Conservation (phyloP, 768 basidiomycete genomes). For the Phlebiopsis gigantea region DNA sequence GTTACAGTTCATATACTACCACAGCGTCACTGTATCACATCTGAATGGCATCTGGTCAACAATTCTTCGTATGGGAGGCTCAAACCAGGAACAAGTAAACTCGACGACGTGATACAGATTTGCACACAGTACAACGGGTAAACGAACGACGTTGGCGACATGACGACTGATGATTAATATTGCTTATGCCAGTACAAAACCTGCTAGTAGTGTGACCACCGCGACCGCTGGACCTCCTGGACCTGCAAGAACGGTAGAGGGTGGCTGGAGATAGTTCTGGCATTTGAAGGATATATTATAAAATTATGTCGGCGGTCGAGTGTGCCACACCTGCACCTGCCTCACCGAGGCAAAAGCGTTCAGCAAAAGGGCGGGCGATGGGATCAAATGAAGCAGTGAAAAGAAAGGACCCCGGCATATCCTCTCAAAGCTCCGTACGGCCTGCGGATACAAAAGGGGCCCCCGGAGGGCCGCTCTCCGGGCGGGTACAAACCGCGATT, state of each 20-base stretch:
- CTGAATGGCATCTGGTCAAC: background rate
- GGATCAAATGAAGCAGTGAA: constrained; percentile 7
- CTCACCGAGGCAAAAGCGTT: background rate
- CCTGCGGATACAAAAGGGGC: too few relatives aligned
- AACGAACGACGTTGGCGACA: background rate
- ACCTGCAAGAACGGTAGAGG: background rate
- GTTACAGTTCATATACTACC: background rate
- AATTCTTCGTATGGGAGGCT: background rate
- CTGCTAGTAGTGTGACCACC: background rate
- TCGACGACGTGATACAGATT: background rate
- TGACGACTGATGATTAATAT: background rate
- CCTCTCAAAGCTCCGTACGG: too few relatives aligned
- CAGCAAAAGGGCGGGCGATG: background rate
- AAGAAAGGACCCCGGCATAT: constrained; percentile 3
- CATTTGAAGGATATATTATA: background rate
- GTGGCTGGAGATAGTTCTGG: too few relatives aligned
- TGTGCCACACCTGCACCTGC: background rate
- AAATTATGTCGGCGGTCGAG: background rate
- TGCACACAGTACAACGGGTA: background rate
- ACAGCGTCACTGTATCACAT: background rate
- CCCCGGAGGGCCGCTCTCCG: too few relatives aligned
- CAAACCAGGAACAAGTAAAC: background rate
- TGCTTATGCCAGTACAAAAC: background rate
- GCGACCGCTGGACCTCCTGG: too few relatives aligned
- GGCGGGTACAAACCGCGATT: too few relatives aligned